Evolutionary conservation across 2,329 filamentous ascomycete species (phyloP), one percentile per base, ranked within the genome.

Genomic region (Pseudocercospora vitis): DNA sequence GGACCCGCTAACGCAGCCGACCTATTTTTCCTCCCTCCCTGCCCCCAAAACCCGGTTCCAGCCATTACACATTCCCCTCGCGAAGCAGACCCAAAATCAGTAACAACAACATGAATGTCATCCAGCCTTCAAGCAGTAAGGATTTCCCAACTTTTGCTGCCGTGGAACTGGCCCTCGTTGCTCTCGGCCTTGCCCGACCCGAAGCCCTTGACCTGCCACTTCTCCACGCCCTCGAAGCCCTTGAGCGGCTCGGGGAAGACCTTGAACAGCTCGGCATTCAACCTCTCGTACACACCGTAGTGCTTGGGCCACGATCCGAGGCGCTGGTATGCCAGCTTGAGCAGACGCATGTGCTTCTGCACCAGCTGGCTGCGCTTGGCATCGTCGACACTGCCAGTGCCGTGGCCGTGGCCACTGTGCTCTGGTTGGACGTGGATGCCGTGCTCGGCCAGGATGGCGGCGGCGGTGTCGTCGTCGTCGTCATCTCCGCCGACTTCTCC

Each of bases 101-200:
- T 9, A 39, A 39, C 9, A 21, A 14, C 18, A 39, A 23, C 18
- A 39, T 18, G 21, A 8, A 4, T 5, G 12, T 11, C 35, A 39
- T 52, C 21, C 33, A 16, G 11, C 7, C 19, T 29, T 50, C 48
- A 51, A 28, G 39, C 46, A 42, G 44, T 40, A 18, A 64, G 23
- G 33, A 65, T 60, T n/a, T 65, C 62, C 71, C 70, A 72, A 45
- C 70, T 64, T 18, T 55, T 53, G 6, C 67, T 60, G 2, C 65
- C 64, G 26, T 55, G 58, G 56, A 74, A 72, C 4, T 55, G 57
- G 9, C 70, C 71, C 18, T 72, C 66, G 62, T 68, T 62, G 12
- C 66, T 68, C 65, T 77, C 73, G 1, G 77, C 77, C 66, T 76
- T 77, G 2, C 77, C 77, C 6, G 55, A 50, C 0, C 76, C 76